These are phyloP conservation scores for Chaetomium globosum DNA, from an alignment of 2,329 filamentous ascomycete genomes.

Conservation along the genomic window DNA sequence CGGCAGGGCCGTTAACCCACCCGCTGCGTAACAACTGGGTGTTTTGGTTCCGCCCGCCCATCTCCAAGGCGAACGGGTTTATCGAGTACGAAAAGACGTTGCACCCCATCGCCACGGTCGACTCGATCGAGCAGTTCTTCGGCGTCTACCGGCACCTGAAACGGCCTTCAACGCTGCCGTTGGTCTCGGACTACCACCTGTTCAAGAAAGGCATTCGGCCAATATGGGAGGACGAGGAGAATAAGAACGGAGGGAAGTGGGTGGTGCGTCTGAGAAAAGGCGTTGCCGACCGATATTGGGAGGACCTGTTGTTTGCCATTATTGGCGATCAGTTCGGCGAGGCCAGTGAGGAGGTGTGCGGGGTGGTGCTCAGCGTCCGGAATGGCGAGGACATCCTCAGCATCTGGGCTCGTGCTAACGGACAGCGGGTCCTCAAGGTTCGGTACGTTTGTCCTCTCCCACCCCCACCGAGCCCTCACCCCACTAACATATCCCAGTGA, in stretches of 20 bases:
- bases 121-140: slow-evolving; percentile 89
- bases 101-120: slow-evolving; percentile 79
- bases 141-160: slow-evolving; percentile 85
- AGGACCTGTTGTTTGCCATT: slow-evolving; percentile 86
- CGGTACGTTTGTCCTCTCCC: slow-evolving; percentile 59
- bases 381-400: slow-evolving; percentile 97
- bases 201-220: slow-evolving; percentile 96
- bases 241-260: slow-evolving; percentile 96
- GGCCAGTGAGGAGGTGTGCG: slow-evolving; percentile 90
- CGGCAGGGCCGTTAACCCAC: slow-evolving; percentile 49
- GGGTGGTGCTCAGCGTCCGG: slow-evolving; percentile 88
- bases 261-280: slow-evolving; percentile 96
- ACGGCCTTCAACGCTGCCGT: slow-evolving; percentile 80
- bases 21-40: slow-evolving; percentile 86
- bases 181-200: slow-evolving; percentile 96
- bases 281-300: slow-evolving; percentile 94
- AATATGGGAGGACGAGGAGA: slow-evolving; percentile 98
- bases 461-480: slow-evolving; percentile 22
- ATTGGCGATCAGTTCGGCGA: slow-evolving; percentile 94
- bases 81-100: slow-evolving; percentile 97
- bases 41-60: slow-evolving; percentile 95
- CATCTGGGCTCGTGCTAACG: slow-evolving; percentile 95
- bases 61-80: slow-evolving; percentile 85
- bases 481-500: slow-evolving; percentile 61
- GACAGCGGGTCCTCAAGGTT: slow-evolving; percentile 92